Percentiles rank a stretch among this genome's conserved stretches.
Conservation (phyloP, 2,329 filamentous ascomycete genomes). For the Aspergillus uvarum region DNA sequence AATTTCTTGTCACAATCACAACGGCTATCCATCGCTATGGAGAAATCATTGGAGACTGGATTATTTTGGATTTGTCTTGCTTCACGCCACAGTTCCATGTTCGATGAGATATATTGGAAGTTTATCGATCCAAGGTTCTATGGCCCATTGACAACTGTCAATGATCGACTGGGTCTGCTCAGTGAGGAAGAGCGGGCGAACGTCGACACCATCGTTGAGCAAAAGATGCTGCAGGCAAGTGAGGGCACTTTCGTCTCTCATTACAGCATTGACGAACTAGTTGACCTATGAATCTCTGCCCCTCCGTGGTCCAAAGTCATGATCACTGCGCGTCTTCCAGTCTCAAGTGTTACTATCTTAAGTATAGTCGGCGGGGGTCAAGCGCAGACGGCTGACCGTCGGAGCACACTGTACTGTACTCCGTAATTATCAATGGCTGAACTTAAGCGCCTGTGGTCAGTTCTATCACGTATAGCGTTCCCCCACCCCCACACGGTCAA, state of each 20-base stretch:
- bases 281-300: too few species aligned
- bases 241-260: constrained; percentile 19
- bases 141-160: constrained; percentile 26
- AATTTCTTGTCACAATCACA: constrained; percentile 19
- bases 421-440: too few species aligned
- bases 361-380: too few species aligned
- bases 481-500: too few species aligned
- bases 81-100: constrained; percentile 25
- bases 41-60: constrained; percentile 25
- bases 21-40: constrained; percentile 26
- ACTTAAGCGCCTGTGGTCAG: too few species aligned
- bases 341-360: too few species aligned
- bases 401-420: too few species aligned
- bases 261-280: constrained; percentile 16
- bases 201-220: constrained; percentile 24
- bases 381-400: too few species aligned
- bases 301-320: too few species aligned
- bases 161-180: constrained; percentile 22
- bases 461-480: too few species aligned
- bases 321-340: too few species aligned
- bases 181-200: constrained; percentile 22
- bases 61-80: constrained; percentile 32
- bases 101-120: constrained; percentile 34
- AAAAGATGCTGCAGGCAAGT: constrained; percentile 26
- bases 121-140: constrained; percentile 28